Evolutionary conservation across 2,329 filamentous ascomycete species (phyloP).

Genomic region (Colletotrichum tanaceti): DNA sequence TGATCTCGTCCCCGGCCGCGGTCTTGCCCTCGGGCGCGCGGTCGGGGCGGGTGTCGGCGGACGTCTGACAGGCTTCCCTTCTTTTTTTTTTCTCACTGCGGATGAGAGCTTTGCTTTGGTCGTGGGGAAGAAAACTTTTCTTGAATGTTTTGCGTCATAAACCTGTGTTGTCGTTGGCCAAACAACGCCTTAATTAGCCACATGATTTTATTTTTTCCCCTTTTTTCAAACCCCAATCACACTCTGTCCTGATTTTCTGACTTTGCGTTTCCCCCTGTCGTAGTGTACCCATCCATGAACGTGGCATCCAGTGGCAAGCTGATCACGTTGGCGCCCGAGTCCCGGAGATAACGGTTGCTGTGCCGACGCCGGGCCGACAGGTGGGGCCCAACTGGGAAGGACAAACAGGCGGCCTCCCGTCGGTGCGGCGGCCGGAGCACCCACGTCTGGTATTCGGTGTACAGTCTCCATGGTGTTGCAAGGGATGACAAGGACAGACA

Average conservation of each 20-base stretch:
- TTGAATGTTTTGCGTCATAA: too few species aligned
- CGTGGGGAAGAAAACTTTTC: constrained; percentile 60
- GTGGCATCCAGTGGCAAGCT: background rate
- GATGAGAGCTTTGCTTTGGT: constrained; percentile 57
- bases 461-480: background rate
- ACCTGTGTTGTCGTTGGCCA: too few species aligned
- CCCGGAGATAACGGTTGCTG: background rate
- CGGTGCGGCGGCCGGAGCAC: too few species aligned
- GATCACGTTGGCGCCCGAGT: background rate
- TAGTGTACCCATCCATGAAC: rapidly evolving
- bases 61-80: constrained; percentile 86
- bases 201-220: too few species aligned
- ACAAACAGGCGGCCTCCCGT: background rate
- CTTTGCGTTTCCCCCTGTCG: too few species aligned
- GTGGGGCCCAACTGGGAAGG: background rate
- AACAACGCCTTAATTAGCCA: too few species aligned
- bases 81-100: constrained; percentile 69
- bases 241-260: too few species aligned
- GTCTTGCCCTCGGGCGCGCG: constrained; percentile 82
- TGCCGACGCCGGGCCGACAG: background rate
- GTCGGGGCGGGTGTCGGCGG: constrained; percentile 84
- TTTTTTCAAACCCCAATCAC: too few species aligned
- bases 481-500: background rate
- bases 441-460: background rate
- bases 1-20: constrained; percentile 87